These are phyloP conservation scores for Salix koriyanagi DNA, from an alignment of 345 rosid genomes.

Conservation along the genomic window DNA sequence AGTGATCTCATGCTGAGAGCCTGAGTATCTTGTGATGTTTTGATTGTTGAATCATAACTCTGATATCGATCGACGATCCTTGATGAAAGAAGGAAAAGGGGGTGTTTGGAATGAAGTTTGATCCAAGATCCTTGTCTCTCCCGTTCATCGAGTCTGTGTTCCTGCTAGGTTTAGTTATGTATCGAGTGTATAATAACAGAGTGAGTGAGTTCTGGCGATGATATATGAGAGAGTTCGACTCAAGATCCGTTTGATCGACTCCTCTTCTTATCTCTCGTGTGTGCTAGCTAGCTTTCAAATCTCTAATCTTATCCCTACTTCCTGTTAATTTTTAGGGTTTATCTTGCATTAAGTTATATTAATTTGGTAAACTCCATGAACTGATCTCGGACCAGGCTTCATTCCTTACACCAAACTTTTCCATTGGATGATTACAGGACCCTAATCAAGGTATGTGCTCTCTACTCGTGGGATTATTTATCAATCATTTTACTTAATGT, in stretches of 20 bases:
- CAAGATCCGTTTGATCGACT: neutral
- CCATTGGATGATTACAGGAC: slow-evolving; percentile 6
- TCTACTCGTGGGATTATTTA: neutral
- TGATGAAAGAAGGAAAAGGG: slow-evolving; percentile 33
- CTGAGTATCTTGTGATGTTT: slow-evolving; percentile 15
- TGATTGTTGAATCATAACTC: slow-evolving; percentile 31
- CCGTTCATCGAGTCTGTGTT: neutral
- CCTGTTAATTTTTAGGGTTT: neutral
- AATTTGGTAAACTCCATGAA: neutral
- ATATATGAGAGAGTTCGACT: neutral
- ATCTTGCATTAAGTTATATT: neutral
- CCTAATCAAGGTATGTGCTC: slow-evolving; percentile 5
- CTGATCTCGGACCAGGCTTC: slow-evolving; percentile 90
- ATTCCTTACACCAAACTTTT: slow-evolving; percentile 61
- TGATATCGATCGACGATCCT: neutral
- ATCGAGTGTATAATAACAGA: no score
- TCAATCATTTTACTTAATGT: neutral
- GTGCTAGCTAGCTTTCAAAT: neutral
- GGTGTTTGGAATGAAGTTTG: slow-evolving; percentile 57
- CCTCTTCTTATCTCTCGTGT: neutral
- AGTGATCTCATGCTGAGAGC: neutral
- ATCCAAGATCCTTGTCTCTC: slow-evolving; percentile 35
- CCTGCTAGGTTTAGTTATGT: neutral
- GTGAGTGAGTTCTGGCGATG: neutral
- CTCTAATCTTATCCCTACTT: neutral